These are phyloP conservation scores for Endotrypanum monterogeii DNA, from an alignment of 208 protist genomes.

Conservation along the genomic window DNA sequence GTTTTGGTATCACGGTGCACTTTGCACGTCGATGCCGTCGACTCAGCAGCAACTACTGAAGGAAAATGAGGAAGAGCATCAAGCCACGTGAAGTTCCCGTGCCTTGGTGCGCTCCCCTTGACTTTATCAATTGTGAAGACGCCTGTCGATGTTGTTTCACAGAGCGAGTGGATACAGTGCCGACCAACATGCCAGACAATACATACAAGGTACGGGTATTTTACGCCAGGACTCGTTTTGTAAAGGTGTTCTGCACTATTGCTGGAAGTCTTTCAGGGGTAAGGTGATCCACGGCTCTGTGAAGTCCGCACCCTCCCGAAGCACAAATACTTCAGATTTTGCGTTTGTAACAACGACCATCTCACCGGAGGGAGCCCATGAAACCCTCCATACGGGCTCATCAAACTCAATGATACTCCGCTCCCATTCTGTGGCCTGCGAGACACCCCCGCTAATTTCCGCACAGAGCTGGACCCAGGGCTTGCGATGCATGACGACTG, in stretches of 20 bases:
- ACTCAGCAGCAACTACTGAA: neutral
- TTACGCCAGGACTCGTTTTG: neutral
- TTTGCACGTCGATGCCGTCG: neutral
- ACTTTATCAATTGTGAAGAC: neutral
- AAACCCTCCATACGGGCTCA: constrained; percentile 80
- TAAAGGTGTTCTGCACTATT: constrained; percentile 12
- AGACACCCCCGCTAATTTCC: constrained; percentile 15
- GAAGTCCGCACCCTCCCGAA: constrained; percentile 70
- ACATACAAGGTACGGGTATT: constrained; percentile 4
- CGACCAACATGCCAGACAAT: neutral
- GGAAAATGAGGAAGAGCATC: neutral
- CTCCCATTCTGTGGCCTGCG: constrained; percentile 57
- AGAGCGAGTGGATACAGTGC: neutral
- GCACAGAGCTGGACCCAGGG: constrained; percentile 64
- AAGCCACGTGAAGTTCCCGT: neutral
- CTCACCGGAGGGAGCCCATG: constrained; percentile 73
- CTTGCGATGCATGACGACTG: constrained; percentile 75
- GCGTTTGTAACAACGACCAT: constrained; percentile 79
- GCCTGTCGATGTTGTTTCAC: neutral
- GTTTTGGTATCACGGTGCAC: neutral
- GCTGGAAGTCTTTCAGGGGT: constrained; percentile 69
- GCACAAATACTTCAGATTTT: constrained; percentile 67
- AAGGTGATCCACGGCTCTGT: constrained; percentile 79
- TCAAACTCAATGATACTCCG: constrained; percentile 60
- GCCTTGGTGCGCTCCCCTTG: neutral